Evolutionary conservation across 495 filamentous ascomycete genomes (phyloP).

Genomic region (Lophiostoma macrostomum): DNA sequence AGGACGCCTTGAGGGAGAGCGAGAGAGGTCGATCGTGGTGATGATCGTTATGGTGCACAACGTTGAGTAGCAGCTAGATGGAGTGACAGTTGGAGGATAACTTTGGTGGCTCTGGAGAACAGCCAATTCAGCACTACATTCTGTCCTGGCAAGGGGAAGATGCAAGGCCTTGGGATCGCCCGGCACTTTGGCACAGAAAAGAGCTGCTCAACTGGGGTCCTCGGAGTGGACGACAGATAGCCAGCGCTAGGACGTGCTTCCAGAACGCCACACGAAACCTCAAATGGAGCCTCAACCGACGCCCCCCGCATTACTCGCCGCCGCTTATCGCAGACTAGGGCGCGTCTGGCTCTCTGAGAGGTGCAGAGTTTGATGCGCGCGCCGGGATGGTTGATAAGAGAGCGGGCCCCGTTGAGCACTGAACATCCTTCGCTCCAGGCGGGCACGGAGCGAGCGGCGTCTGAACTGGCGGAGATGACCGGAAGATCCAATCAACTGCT

Average conservation of each 20-base stretch:
- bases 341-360: background rate
- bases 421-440: conserved; percentile 11
- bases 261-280: conserved; percentile 26
- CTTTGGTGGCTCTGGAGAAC: no score
- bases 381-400: background rate
- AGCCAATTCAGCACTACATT: no score
- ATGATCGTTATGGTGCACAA: no score
- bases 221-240: conserved; percentile 25
- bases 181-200: background rate
- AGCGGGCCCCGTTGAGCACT: conserved; percentile 11
- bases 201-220: no score
- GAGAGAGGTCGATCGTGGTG: no score
- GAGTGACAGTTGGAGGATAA: no score
- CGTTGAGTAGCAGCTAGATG: no score
- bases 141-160: no score
- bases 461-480: conserved; percentile 31
- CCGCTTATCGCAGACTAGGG: conserved; percentile 20
- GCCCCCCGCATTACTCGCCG: conserved; percentile 7
- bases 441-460: no score
- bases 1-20: no score
- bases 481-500: conserved; percentile 15
- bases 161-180: background rate
- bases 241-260: conserved; percentile 16
- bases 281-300: conserved; percentile 25
- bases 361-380: background rate